phyloP scores from a whole-genome alignment of 495 filamentous ascomycete species.

The Podospora sp. region DNA sequence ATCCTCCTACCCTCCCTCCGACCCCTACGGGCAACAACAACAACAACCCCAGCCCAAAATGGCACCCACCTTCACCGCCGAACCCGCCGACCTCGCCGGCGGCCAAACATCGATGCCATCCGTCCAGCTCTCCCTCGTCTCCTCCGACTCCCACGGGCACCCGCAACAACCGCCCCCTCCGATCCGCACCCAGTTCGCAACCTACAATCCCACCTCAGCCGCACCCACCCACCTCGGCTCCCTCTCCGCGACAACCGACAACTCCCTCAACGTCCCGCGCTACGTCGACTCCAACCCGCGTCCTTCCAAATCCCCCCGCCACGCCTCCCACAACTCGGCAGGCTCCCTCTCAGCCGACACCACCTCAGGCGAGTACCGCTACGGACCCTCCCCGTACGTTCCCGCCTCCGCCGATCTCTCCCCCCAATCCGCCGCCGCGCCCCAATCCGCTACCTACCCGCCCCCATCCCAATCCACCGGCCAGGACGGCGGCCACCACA shows the following conservation, averaged over 20 bases:
- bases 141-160: constrained; percentile 40
- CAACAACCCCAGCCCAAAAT: constrained; percentile 51
- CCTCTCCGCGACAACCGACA: constrained; percentile 44
- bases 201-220: constrained; percentile 41
- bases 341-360: constrained; percentile 50
- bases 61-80: constrained; percentile 46
- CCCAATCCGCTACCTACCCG: constrained; percentile 1
- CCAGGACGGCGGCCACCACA: constrained; percentile 10
- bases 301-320: constrained; percentile 56
- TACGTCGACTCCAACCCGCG: constrained; percentile 58
- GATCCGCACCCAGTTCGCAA: constrained; percentile 51
- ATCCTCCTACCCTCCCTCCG: constrained; percentile 44
- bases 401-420: constrained; percentile 38
- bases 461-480: constrained; percentile 17
- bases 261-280: constrained; percentile 46
- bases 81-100: constrained; percentile 52
- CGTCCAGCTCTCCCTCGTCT: constrained; percentile 48
- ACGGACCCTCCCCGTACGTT: constrained; percentile 43
- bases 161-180: constrained; percentile 30
- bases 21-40: constrained; percentile 54
- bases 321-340: constrained; percentile 48
- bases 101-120: constrained; percentile 52
- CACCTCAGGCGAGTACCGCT: constrained; percentile 50
- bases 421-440: constrained; percentile 31
- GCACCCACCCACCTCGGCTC: constrained; percentile 46